phyloP scores from a whole-genome alignment of 768 basidiomycete species.

The Mycena kentingensis region DNA sequence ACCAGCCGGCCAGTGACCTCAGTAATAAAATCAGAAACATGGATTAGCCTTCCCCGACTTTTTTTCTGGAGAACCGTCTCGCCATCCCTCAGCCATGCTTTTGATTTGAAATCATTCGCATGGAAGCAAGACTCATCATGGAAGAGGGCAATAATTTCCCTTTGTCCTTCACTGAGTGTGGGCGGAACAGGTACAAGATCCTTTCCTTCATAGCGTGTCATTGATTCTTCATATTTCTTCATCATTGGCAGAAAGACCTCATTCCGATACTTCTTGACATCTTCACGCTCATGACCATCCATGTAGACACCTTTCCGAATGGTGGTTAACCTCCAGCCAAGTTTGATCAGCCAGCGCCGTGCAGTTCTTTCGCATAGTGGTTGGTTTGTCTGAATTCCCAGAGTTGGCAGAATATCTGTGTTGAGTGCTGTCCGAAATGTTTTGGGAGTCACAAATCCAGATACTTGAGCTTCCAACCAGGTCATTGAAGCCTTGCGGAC shows the following conservation, averaged over 20 bases:
- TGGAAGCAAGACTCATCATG: too few relatives aligned
- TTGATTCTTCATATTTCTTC: conserved; percentile 27
- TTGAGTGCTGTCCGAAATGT: conserved; percentile 31
- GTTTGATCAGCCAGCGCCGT: conserved; percentile 37
- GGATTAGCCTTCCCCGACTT: conserved; percentile 27
- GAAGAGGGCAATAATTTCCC: conserved; percentile 29
- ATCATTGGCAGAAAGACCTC: conserved; percentile 32
- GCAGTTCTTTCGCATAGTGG: conserved; percentile 36
- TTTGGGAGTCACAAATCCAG: conserved; percentile 32
- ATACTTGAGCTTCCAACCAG: conserved; percentile 26
- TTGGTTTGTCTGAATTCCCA: conserved; percentile 27
- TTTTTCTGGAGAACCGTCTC: conserved; percentile 13
- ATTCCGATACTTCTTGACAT: conserved; percentile 37
- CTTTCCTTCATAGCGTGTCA: conserved; percentile 24
- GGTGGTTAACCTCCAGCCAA: conserved; percentile 33
- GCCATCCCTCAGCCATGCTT: conserved; percentile 4
- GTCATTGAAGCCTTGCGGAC: conserved; percentile 14
- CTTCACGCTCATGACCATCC: conserved; percentile 40
- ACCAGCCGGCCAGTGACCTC: conserved; percentile 27
- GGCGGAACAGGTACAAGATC: conserved; percentile 25
- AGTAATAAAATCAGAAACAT: conserved; percentile 34
- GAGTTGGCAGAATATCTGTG: conserved; percentile 32
- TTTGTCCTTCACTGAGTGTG: conserved; percentile 25
- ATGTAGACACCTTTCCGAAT: conserved; percentile 38
- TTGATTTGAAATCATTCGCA: conserved; percentile 26